phyloP scores from a whole-genome alignment of 192 early-diverging fungal species.

The Globomyces pollinis-pini region DNA sequence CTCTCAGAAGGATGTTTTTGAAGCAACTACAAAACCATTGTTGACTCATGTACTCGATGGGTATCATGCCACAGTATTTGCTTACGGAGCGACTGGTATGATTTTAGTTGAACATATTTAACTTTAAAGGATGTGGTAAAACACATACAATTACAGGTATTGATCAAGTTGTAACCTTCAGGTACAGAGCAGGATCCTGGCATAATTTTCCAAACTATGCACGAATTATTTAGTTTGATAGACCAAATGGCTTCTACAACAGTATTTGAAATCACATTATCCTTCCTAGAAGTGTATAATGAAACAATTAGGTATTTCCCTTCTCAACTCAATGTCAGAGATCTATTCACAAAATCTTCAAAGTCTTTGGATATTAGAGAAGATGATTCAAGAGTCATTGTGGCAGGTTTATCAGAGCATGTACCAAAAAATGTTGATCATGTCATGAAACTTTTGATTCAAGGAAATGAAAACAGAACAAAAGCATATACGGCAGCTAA shows the following conservation, averaged over 20 bases:
- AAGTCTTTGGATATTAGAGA: conserved; percentile 61
- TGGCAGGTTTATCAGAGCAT: conserved; percentile 57
- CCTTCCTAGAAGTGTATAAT: conserved; percentile 57
- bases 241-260: background rate
- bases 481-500: conserved; percentile 70
- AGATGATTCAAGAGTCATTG: conserved; percentile 56
- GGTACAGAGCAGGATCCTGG: conserved; percentile 59
- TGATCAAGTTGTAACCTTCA: conserved; percentile 1
- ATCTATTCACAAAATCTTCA: conserved; percentile 33
- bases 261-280: conserved; percentile 28
- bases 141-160: conserved; percentile 60
- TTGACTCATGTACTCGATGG: conserved; percentile 66
- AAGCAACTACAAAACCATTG: conserved; percentile 60
- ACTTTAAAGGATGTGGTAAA: conserved; percentile 77
- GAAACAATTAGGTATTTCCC: too few species aligned
- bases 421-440: conserved; percentile 55
- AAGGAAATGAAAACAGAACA: conserved; percentile 66
- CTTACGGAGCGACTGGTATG: conserved; percentile 65
- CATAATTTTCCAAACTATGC: conserved; percentile 51
- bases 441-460: conserved; percentile 30
- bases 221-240: conserved; percentile 50
- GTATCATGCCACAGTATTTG: conserved; percentile 87
- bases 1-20: conserved; percentile 61
- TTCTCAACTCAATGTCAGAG: too few species aligned
- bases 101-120: too few species aligned